Base-by-base conservation (phyloP, 345 rosid species). In the Moricandia arvensis region DNA sequence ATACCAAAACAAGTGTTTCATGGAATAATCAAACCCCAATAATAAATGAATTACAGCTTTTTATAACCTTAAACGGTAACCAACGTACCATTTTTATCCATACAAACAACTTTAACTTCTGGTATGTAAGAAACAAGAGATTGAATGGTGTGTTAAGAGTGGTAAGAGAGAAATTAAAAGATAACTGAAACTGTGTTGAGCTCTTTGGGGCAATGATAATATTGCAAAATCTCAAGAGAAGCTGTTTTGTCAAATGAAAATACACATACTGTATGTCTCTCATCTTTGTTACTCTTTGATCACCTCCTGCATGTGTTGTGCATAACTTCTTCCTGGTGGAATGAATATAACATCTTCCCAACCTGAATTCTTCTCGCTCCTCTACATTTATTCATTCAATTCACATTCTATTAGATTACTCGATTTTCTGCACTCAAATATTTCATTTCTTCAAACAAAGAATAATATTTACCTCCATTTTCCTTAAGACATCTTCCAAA, bases 301-400 rank as follows among this genome's bases (percentile, higher is more conserved):
- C 72, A 87, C 83, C 54, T 90, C 93, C 47, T 90, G 92, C 80
- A 91, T 84, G 87, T 95, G 99, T 78, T 91, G 97, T 47, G 89
- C 80, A 59, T 86, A 89, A 73, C 88, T 91, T 85, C 91, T 88
- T 78, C 99, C 97, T 3, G 99, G 99, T 66, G 99, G 97, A 81
- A 92, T 85, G 80, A 95, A 95, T 68, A 92, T 87, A 62, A 91
- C 79, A 86, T 95, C 97, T 63, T 87, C 99, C 99, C 99, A 95
- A n/a, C 96, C 97, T 0, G 93, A 89, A 82, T 90, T 90, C 85
- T 82, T 86, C 88, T 90, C 96, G 80, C 88, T 91, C 75, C 45
- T 84, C 99, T 93, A 76, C 61, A 57, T 24, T 74, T 47, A 75
- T 64, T 66, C 55, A 43, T 76, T 57, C 37, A 38, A 49, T 53